Percentiles rank a stretch among this genome's conserved stretches.
phyloP scores from a whole-genome alignment of 495 filamentous ascomycete species.

The Tuber melanosporum region DNA sequence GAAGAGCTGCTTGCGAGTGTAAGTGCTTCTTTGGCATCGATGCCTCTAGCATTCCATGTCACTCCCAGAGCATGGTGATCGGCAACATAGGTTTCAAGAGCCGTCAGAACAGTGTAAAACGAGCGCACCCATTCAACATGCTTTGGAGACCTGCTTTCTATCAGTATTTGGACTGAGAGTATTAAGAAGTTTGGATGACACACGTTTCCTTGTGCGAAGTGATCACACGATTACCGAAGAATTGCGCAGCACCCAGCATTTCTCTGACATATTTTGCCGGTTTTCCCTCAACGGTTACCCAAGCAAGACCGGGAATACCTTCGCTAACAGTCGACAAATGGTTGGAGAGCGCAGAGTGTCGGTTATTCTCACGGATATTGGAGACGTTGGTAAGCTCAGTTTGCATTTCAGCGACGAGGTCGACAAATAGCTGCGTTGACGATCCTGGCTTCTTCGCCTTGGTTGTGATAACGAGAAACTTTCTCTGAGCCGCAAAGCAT shows the following conservation, averaged over 20 bases:
- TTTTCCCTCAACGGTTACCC: constrained; percentile 72
- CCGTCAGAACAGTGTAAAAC: constrained; percentile 79
- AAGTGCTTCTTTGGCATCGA: constrained; percentile 65
- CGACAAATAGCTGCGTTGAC: constrained; percentile 57
- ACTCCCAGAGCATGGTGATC: constrained; percentile 70
- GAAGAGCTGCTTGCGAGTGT: constrained; percentile 53
- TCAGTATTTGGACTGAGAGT: not conserved
- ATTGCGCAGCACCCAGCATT: constrained; percentile 69
- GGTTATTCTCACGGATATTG: constrained; percentile 70
- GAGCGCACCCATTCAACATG: constrained; percentile 81
- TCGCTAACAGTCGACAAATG: constrained; percentile 83
- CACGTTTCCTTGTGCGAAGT: constrained; percentile 88
- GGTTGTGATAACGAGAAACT: constrained; percentile 78
- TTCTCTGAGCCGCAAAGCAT: constrained; percentile 73
- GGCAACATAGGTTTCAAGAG: constrained; percentile 71
- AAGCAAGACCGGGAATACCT: constrained; percentile 74
- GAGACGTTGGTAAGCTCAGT: constrained; percentile 66
- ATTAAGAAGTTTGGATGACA: constrained; percentile 33
- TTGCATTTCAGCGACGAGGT: constrained; percentile 77
- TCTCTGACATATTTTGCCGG: constrained; percentile 77
- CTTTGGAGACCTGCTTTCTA: constrained; percentile 55
- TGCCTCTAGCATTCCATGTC: constrained; percentile 80
- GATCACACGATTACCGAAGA: constrained; percentile 84
- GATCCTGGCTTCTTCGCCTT: constrained; percentile 87
- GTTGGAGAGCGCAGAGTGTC: constrained; percentile 61